Evolutionary conservation across 768 basidiomycete species (phyloP).

Genomic region (Auriscalpium orientale): DNA sequence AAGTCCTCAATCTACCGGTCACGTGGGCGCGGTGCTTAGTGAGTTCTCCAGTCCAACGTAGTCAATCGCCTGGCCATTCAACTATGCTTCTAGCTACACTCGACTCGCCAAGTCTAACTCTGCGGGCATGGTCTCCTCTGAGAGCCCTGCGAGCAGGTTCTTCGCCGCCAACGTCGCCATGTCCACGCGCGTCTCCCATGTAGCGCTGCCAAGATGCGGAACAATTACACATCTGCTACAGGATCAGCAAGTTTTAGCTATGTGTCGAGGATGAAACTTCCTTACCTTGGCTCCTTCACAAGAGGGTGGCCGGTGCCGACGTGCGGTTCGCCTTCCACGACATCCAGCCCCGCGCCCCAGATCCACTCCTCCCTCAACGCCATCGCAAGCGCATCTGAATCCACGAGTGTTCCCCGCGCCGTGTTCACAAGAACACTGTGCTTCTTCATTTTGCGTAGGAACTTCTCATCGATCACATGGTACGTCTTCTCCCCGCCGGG

Average conservation of each 20-base stretch:
- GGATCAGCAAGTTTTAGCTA: neutral
- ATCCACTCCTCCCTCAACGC: constrained; percentile 76
- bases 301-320: constrained; percentile 70
- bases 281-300: constrained; percentile 66
- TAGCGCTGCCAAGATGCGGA: constrained; percentile 90
- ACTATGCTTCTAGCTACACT: neutral
- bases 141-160: constrained; percentile 56
- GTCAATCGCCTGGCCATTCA: no score
- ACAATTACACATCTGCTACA: constrained; percentile 61
- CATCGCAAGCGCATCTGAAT: constrained; percentile 79
- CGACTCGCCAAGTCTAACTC: constrained; percentile 26
- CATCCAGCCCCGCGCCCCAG: constrained; percentile 90
- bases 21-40: no score
- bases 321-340: constrained; percentile 87
- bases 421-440: constrained; percentile 80
- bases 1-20: no score
- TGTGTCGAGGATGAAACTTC: neutral
- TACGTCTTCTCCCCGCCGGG: constrained; percentile 66
- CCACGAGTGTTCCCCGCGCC: constrained; percentile 79
- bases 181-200: constrained; percentile 69
- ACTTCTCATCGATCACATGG: constrained; percentile 63
- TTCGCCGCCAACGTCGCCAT: constrained; percentile 76
- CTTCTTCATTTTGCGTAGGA: constrained; percentile 81
- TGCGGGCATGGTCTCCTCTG: constrained; percentile 47
- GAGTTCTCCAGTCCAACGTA: no score